Percentiles rank a stretch among this genome's conserved stretches.
phyloP scores from a whole-genome alignment of 78 protist genomes.

The Neovahlkampfia damariscottae region DNA sequence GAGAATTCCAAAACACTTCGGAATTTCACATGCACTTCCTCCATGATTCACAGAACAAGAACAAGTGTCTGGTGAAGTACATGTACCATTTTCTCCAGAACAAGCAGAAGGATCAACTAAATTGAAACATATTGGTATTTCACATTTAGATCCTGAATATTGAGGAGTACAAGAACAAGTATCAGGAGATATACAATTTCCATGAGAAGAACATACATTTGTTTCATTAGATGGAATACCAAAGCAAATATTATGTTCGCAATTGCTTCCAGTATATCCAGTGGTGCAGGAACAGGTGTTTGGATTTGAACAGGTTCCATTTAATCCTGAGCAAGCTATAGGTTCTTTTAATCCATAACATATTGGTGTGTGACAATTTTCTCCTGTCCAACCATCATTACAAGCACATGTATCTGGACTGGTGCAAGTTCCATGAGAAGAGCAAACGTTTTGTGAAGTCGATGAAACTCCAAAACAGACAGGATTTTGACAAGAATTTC shows the following conservation, averaged over 20 bases:
- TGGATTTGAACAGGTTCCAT: background rate
- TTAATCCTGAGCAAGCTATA: background rate
- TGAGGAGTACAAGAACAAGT: background rate
- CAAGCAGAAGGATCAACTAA: too few relatives aligned
- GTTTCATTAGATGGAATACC: background rate
- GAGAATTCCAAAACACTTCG: background rate
- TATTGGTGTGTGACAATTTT: background rate
- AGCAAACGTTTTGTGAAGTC: too few relatives aligned
- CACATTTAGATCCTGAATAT: background rate
- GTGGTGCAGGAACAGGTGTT: background rate
- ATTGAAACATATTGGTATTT: background rate
- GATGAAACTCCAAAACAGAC: background rate
- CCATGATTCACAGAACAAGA: background rate
- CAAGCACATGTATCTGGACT: background rate
- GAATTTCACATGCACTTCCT: background rate
- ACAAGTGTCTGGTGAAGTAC: constrained; percentile 1
- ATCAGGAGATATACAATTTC: background rate
- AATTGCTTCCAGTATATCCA: background rate
- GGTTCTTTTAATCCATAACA: background rate
- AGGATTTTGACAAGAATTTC: background rate
- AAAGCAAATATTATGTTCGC: background rate
- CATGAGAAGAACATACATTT: background rate
- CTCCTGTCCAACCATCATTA: background rate
- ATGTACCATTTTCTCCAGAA: background rate
- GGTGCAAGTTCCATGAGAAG: background rate